Evolutionary conservation across 495 filamentous ascomycete genomes (phyloP).

Genomic region (Penicillium maclennaniae): DNA sequence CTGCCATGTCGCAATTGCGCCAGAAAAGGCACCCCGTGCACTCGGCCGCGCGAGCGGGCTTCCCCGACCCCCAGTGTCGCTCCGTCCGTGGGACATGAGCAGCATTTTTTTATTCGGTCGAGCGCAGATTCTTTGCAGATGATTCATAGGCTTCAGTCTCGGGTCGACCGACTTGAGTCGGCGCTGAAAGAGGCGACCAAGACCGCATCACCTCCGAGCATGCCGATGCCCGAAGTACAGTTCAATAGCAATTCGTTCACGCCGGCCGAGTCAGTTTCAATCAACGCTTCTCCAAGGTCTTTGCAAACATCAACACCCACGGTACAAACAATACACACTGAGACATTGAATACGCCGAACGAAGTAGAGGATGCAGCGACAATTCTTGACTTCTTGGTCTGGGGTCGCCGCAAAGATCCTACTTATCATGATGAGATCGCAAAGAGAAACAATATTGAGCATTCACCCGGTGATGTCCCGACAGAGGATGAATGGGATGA

Average conservation of each 20-base stretch:
- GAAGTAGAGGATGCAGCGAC: conserved; percentile 41
- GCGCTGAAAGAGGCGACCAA: conserved; percentile 14
- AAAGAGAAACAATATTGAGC: conserved; percentile 15
- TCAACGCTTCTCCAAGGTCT: neutral
- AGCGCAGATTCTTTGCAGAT: conserved; percentile 1
- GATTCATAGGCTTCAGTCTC: conserved; percentile 19
- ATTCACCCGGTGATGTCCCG: conserved; percentile 21
- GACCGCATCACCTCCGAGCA: neutral
- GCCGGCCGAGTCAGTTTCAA: neutral
- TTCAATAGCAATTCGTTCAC: conserved; percentile 2
- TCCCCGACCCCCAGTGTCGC: conserved; percentile 10
- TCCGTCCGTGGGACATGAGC: conserved; percentile 2
- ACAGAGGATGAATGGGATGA: conserved; percentile 19
- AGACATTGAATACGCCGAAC: conserved; percentile 1
- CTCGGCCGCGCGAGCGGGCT: conserved; percentile 14
- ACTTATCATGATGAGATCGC: conserved; percentile 27
- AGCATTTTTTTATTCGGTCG: conserved; percentile 1
- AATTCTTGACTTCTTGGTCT: conserved; percentile 43
- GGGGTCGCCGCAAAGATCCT: conserved; percentile 39
- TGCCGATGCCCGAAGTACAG: neutral
- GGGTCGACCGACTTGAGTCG: conserved; percentile 16
- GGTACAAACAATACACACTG: neutral
- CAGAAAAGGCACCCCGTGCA: conserved; percentile 14
- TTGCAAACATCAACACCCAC: neutral
- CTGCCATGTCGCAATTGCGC: conserved; percentile 27